Evolutionary conservation across 2,329 filamentous ascomycete species (phyloP).

Genomic region (Pseudonectria foliicola): DNA sequence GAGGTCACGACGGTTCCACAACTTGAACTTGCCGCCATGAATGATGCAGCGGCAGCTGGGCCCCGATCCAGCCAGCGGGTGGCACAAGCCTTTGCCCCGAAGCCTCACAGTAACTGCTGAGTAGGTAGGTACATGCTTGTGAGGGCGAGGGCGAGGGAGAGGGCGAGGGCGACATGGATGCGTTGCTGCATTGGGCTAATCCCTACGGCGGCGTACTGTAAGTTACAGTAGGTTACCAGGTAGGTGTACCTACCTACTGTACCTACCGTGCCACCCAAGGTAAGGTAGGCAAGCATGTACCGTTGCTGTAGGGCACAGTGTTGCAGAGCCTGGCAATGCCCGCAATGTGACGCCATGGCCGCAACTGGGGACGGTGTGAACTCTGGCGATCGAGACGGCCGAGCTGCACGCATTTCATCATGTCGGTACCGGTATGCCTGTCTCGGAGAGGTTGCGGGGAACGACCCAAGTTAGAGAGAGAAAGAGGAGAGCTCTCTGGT

Average conservation of each 20-base stretch:
- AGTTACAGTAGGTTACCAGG: too few relatives aligned
- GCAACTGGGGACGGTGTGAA: conserved; percentile 19
- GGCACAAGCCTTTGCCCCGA: conserved; percentile 12
- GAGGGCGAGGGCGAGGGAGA: too few relatives aligned
- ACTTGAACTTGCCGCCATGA: too few relatives aligned
- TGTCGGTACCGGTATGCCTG: neutral
- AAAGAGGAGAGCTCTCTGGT: conserved; percentile 10
- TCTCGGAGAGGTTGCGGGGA: conserved; percentile 20
- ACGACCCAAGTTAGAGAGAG: too few relatives aligned
- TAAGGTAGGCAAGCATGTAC: too few relatives aligned
- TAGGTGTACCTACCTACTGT: too few relatives aligned
- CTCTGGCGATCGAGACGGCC: conserved; percentile 22
- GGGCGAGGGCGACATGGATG: too few relatives aligned
- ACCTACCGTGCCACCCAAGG: too few relatives aligned
- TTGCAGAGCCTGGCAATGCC: neutral
- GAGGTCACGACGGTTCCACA: conserved; percentile 27
- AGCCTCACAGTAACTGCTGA: conserved; percentile 4
- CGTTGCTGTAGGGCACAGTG: conserved; percentile 1
- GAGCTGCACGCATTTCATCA: conserved; percentile 1
- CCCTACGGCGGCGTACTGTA: neutral
- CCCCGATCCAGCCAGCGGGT: conserved; percentile 18
- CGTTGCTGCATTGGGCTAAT: conserved; percentile 1
- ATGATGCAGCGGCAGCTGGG: conserved; percentile 1
- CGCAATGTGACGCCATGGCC: too few relatives aligned
- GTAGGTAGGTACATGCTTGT: too few relatives aligned